Evolutionary conservation across 192 early-diverging fungal species (phyloP).

Genomic region (Lobosporangium transversale): DNA sequence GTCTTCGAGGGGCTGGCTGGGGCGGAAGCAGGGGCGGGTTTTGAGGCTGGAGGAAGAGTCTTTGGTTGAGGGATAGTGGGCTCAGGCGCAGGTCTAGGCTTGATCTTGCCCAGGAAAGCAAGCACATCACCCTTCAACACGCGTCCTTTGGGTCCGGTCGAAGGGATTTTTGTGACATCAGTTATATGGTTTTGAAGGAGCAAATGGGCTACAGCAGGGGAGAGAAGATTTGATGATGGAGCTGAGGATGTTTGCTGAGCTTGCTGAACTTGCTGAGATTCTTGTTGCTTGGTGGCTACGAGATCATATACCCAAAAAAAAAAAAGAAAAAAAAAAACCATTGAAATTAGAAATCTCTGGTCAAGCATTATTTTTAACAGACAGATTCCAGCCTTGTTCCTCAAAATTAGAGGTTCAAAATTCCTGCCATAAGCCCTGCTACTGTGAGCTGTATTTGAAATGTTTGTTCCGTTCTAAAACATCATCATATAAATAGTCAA

Average conservation of each 20-base stretch:
- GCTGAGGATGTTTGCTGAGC: slow-evolving; percentile 23
- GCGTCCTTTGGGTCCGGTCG: slow-evolving; percentile 73
- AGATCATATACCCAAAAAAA: too few relatives aligned
- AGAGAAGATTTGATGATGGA: slow-evolving; percentile 62
- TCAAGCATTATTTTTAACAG: too few relatives aligned
- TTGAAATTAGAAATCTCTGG: too few relatives aligned
- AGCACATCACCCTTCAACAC: slow-evolving; percentile 83
- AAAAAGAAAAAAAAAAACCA: too few relatives aligned
- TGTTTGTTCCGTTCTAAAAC: too few relatives aligned
- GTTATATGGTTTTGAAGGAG: slow-evolving; percentile 62
- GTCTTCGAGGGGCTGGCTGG: not conserved
- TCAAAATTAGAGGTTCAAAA: too few relatives aligned
- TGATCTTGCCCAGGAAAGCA: slow-evolving; percentile 68
- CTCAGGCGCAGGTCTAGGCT: slow-evolving; percentile 58
- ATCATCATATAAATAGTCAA: too few relatives aligned
- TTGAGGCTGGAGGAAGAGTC: slow-evolving; percentile 40
- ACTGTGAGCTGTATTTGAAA: too few relatives aligned
- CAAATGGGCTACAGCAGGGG: slow-evolving; percentile 61
- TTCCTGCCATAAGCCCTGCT: too few relatives aligned
- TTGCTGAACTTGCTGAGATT: slow-evolving; percentile 13
- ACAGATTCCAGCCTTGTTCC: too few relatives aligned
- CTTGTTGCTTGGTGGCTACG: slow-evolving; percentile 55
- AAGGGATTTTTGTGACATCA: slow-evolving; percentile 58
- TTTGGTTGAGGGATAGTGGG: slow-evolving; percentile 56
- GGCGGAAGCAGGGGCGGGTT: slow-evolving; percentile 27